Evolutionary conservation across 176 grass and related monocot genomes (phyloP).

Genomic region (Eragrostis curvula): DNA sequence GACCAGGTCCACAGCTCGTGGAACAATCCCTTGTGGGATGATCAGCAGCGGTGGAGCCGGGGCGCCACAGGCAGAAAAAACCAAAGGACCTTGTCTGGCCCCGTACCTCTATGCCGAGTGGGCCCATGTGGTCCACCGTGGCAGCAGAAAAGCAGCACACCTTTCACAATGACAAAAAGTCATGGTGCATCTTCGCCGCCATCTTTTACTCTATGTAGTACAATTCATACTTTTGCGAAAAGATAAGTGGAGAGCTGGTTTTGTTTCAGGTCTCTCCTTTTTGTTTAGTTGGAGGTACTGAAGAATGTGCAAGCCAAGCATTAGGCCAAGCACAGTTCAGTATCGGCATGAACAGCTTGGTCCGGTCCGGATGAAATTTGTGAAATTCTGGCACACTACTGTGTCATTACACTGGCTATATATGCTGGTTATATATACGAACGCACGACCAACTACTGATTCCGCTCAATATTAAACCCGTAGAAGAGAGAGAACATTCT

Average conservation of each 20-base stretch:
- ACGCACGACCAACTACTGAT: background rate
- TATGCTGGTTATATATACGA: background rate
- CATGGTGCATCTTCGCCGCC: slow-evolving; percentile 17
- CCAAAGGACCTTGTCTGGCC: slow-evolving; percentile 38
- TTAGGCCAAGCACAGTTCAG: background rate
- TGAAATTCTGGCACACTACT: background rate
- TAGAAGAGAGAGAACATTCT: background rate
- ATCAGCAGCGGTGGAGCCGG: slow-evolving; percentile 39
- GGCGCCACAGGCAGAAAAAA: slow-evolving; percentile 15
- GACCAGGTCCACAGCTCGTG: slow-evolving; percentile 33
- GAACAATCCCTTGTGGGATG: slow-evolving; percentile 54
- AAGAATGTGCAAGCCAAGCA: background rate
- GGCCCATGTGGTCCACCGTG: background rate
- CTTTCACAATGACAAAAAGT: slow-evolving; percentile 12
- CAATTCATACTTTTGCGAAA: background rate
- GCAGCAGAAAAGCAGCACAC: background rate
- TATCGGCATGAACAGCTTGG: background rate
- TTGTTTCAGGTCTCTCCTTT: background rate
- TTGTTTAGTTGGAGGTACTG: background rate
- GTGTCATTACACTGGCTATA: background rate
- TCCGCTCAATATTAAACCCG: background rate
- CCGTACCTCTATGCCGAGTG: slow-evolving; percentile 23
- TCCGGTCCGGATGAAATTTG: slow-evolving; percentile 30
- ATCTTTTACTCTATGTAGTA: background rate
- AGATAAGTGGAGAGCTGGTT: background rate